Conservation (phyloP, 371 early-diverging fungal species). For the Mucor irregularis region DNA sequence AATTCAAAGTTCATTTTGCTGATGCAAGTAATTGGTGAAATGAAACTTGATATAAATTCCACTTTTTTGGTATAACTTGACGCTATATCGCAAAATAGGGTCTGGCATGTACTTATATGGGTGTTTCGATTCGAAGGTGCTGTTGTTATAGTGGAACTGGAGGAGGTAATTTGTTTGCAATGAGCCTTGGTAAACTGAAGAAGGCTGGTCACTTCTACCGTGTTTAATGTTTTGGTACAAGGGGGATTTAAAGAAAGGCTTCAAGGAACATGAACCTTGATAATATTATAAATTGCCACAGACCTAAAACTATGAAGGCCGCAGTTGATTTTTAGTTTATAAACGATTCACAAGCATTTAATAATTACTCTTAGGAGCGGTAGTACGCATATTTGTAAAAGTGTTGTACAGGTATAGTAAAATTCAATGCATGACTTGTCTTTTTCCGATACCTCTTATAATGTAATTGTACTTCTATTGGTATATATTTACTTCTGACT, state of each 20-base stretch:
- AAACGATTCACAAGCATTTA: slow-evolving; percentile 7
- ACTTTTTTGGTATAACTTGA: slow-evolving; percentile 9
- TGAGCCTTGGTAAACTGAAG: slow-evolving; percentile 20
- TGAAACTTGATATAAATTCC: slow-evolving; percentile 6
- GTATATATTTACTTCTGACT: slow-evolving; percentile 6
- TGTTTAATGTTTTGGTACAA: slow-evolving; percentile 11
- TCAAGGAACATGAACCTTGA: slow-evolving; percentile 19
- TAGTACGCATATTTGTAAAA: slow-evolving; percentile 10
- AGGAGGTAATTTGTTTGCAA: slow-evolving; percentile 7
- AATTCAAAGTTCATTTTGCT: slow-evolving; percentile 13
- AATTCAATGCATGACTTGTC: slow-evolving; percentile 1
- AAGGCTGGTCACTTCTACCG: slow-evolving; percentile 13
- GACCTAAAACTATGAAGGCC: slow-evolving; percentile 13
- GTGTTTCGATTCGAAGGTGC: slow-evolving; percentile 11
- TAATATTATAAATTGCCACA: slow-evolving; percentile 18
- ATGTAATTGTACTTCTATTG: slow-evolving; percentile 5
- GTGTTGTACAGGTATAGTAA: not conserved
- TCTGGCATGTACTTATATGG: not conserved
- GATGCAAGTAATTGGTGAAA: slow-evolving; percentile 13
- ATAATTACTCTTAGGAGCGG: slow-evolving; percentile 7
- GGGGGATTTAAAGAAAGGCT: slow-evolving; percentile 10
- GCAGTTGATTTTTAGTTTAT: slow-evolving; percentile 16
- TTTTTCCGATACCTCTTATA: slow-evolving; percentile 11
- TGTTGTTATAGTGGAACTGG: slow-evolving; percentile 11
- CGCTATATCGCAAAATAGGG: slow-evolving; percentile 13